These are phyloP conservation scores for Leucosporidium scottii DNA, from an alignment of 768 basidiomycete species.

Conservation along the genomic window DNA sequence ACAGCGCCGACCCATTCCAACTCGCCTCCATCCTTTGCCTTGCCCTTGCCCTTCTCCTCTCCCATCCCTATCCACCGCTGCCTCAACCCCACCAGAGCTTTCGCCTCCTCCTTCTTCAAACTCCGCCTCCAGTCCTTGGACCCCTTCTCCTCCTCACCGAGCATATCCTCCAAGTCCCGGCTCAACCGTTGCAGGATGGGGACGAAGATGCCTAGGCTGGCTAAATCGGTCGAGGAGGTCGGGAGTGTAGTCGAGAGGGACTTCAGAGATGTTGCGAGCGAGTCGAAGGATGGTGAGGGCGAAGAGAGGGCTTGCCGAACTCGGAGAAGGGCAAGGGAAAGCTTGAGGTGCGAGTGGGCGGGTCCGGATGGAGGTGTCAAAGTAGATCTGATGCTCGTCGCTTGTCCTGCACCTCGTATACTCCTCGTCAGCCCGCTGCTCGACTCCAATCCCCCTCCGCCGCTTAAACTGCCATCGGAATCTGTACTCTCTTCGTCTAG, in stretches of 20 bases:
- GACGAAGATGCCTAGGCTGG: conserved; percentile 10
- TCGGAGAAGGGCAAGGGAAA: conserved; percentile 21
- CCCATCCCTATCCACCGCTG: conserved; percentile 19
- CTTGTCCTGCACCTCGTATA: no score
- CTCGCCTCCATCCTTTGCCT: not conserved
- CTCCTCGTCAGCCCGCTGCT: no score
- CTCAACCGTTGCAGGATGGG: conserved; percentile 8
- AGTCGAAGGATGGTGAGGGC: not conserved
- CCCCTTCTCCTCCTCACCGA: not conserved
- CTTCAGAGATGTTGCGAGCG: conserved; percentile 7
- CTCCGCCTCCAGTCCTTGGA: not conserved
- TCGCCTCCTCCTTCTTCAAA: conserved; percentile 13
- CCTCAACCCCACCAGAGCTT: conserved; percentile 13
- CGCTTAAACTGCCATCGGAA: not conserved
- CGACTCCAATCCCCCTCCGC: not conserved
- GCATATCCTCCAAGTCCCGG: not conserved
- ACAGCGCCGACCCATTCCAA: conserved; percentile 9
- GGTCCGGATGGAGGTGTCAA: not conserved
- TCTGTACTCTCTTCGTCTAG: no score
- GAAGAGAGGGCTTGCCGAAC: conserved; percentile 5
- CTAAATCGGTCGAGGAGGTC: not conserved
- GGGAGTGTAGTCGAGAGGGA: not conserved
- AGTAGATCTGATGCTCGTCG: not conserved
- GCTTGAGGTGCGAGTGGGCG: conserved; percentile 10
- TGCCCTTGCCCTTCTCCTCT: conserved; percentile 1